Base-by-base conservation (phyloP, 1,284 basidiomycete species). In the Leccinum angustisporum region DNA sequence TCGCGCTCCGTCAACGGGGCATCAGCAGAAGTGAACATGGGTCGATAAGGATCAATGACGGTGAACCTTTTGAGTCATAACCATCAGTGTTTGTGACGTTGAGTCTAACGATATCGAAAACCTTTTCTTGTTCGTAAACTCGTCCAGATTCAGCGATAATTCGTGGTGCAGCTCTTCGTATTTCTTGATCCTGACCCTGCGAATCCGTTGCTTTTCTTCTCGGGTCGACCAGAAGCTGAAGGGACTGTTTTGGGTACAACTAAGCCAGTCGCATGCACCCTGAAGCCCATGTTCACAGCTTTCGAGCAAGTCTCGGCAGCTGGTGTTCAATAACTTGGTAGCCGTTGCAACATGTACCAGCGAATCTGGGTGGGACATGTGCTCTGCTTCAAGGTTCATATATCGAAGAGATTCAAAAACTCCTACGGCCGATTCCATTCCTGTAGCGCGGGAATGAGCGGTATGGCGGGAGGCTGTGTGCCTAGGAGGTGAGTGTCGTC, bases 351-450 rank as follows among this genome's bases (percentile, higher is more conserved):
- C 81, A 46, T 86, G 78, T 33, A 79, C 75, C 21, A 83, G 81
- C 5, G 81, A 78, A 67, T 83, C 77, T 0, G 81, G 83, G 59
- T 87, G 83, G n/a, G 77, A 46, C 18, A 46, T 51, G 11, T 51
- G 14, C 10, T 76, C 81, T 14, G 84, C 81, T 70, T 95, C 92
- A 5, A 94, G 77, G 65, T 93, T 86, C 68, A 93, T 81, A 71
- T 94, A 94, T 38, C 86, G 78, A 68, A 91, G 86, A 11, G 84
- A 86, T 75, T 95, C 92, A 67, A 94, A 94, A 9, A 92, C 85
- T 0, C 92, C 93, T 0, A 95, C 93, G 0, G 85, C 86, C 38
- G 83, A 79, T 70, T 92, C 85, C 30, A 60, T 64, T 64, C 68
- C 77, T 31, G 66, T 60, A 7, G 60, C 27, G 55, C 69, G 78